These are phyloP conservation scores for Cercospora citrullina DNA, from an alignment of 2,329 filamentous ascomycete species.

Conservation along the genomic window DNA sequence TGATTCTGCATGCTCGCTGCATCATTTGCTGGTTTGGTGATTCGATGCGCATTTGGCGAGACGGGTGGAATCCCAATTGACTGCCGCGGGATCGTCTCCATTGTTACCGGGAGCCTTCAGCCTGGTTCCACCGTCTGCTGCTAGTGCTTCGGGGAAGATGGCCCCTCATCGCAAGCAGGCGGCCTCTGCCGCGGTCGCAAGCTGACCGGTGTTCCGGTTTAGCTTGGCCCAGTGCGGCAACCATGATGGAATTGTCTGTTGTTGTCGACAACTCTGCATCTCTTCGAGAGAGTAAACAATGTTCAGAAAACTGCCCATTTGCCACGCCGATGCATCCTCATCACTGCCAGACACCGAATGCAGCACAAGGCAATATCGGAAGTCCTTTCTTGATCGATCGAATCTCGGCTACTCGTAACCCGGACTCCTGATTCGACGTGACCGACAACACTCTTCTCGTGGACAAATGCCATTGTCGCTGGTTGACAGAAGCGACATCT, in stretches of 20 bases:
- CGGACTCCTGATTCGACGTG: background rate
- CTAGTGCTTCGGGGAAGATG: background rate
- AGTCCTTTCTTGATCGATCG: background rate
- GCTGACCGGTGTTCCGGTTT: background rate
- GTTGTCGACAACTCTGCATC: background rate
- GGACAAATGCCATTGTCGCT: background rate
- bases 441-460: background rate
- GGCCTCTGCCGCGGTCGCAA: background rate
- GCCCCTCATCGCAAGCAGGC: background rate
- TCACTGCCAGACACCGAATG: background rate
- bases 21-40: background rate
- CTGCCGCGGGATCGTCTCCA: slow-evolving; percentile 3
- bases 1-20: background rate
- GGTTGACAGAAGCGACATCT: background rate
- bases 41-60: background rate
- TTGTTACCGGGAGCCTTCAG: background rate
- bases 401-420: background rate
- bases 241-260: background rate
- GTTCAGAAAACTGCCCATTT: background rate
- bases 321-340: background rate
- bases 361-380: background rate
- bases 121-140: background rate
- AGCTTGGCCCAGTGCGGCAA: background rate
- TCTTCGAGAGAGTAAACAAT: background rate
- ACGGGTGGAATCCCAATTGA: background rate